A percentile compares a stretch with the other conserved stretches of the same genome.
These are phyloP conservation scores for Theobroma cacao DNA, from an alignment of 345 rosid genomes.

Conservation along the genomic window DNA sequence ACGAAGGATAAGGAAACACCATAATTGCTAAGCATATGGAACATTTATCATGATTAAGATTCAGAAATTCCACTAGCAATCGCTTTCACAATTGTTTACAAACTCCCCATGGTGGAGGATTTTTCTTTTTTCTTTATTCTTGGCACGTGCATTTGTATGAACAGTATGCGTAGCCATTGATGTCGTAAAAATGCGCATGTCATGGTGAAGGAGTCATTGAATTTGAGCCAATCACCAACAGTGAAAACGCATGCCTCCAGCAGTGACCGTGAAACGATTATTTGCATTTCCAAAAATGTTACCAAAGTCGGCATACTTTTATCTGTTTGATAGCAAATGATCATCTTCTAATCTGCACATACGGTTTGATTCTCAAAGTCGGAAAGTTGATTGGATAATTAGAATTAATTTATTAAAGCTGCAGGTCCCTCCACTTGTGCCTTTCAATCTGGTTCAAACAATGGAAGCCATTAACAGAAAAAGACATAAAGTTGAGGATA, in stretches of 20 bases:
- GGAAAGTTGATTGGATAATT: not conserved
- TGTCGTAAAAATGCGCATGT: conserved; percentile 11
- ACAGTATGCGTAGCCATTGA: not conserved
- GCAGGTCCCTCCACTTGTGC: not conserved
- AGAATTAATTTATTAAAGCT: not conserved
- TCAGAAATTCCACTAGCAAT: conserved; percentile 16
- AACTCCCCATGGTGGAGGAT: not conserved
- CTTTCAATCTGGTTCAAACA: not conserved
- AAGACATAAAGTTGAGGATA: not conserved
- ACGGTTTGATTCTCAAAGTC: not conserved
- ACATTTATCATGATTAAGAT: conserved; percentile 15
- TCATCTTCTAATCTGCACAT: not conserved
- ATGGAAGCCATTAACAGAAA: not conserved
- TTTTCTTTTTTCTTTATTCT: not conserved
- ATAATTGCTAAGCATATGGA: conserved; percentile 5
- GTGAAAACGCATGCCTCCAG: not conserved
- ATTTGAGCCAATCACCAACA: not conserved
- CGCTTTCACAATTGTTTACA: not conserved
- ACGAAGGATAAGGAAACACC: not conserved
- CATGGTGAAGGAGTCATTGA: not conserved
- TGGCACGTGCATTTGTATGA: conserved; percentile 10
- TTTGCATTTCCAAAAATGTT: not conserved
- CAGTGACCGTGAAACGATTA: not conserved
- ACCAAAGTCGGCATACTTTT: not conserved
- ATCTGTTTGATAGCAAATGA: not conserved